Conservation (phyloP, 345 rosid species). For the Boechera divaricarpa region DNA sequence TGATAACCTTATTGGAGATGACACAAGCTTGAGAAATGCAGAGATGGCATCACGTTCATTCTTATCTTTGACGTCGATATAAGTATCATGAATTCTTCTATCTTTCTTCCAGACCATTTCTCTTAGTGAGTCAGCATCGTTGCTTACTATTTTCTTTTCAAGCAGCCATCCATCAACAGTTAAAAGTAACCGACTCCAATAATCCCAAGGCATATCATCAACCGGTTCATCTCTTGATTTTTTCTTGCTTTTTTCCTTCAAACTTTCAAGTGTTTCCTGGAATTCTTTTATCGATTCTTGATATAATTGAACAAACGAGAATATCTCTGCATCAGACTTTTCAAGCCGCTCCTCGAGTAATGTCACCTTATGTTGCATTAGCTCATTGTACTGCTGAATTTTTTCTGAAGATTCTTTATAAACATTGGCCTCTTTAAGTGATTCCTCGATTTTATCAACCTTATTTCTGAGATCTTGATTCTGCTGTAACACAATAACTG, state of each 20-base stretch:
- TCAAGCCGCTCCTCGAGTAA: conserved; percentile 82
- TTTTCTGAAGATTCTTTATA: conserved; percentile 80
- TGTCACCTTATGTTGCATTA: conserved; percentile 84
- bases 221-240: conserved; percentile 66
- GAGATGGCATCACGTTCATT: conserved; percentile 68
- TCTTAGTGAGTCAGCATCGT: conserved; percentile 73
- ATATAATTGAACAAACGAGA: conserved; percentile 72
- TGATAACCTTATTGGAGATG: conserved; percentile 67
- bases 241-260: conserved; percentile 81
- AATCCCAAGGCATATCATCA: conserved; percentile 84
- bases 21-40: conserved; percentile 63
- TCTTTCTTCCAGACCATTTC: conserved; percentile 91
- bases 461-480: conserved; percentile 78
- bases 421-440: conserved; percentile 72
- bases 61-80: conserved; percentile 67
- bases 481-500: conserved; percentile 75
- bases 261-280: conserved; percentile 76
- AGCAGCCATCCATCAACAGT: conserved; percentile 94
- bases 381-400: conserved; percentile 73
- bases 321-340: conserved; percentile 88
- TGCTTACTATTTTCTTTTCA: conserved; percentile 71
- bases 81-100: conserved; percentile 60
- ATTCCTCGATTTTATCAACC: conserved; percentile 83
- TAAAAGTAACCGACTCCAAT: conserved; percentile 89
- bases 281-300: conserved; percentile 86